phyloP scores from a whole-genome alignment of 2,329 filamentous ascomycete species.

The Lecanicillium sp. region DNA sequence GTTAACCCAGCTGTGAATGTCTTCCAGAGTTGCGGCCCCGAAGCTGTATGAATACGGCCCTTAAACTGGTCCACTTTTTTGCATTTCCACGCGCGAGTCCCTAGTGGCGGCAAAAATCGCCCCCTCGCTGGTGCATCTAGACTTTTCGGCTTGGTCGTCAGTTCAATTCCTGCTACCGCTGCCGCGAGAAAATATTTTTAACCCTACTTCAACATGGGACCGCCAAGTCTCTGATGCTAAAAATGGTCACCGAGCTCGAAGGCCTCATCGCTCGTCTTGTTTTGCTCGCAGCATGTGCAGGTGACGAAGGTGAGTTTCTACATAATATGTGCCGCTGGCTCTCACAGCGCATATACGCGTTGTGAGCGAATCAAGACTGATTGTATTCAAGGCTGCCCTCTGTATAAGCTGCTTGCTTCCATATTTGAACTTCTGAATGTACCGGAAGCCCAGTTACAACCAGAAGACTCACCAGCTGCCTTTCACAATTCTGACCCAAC shows the following conservation, averaged over 20 bases:
- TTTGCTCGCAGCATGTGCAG: conserved; percentile 27
- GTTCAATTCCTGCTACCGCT: conserved; percentile 8
- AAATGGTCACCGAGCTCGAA: conserved; percentile 30
- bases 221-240: neutral
- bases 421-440: conserved; percentile 16
- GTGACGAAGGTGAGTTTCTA: conserved; percentile 24
- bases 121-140: no score
- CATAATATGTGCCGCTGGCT: no score
- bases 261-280: conserved; percentile 27
- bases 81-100: no score
- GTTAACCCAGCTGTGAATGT: no score
- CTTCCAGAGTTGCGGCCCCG: no score
- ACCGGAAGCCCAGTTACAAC: conserved; percentile 6
- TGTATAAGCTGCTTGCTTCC: conserved; percentile 22
- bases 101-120: no score
- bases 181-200: neutral
- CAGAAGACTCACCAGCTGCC: conserved; percentile 11
- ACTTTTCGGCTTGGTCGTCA: conserved; percentile 4
- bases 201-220: conserved; percentile 2
- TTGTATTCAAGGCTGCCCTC: conserved; percentile 19
- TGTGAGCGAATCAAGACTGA: conserved; percentile 2
- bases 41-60: no score
- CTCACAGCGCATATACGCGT: no score
- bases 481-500: conserved; percentile 8
- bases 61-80: no score